phyloP scores from a whole-genome alignment of 352 stramenopile genomes.

The Phytophthora macrochlamydospora region DNA sequence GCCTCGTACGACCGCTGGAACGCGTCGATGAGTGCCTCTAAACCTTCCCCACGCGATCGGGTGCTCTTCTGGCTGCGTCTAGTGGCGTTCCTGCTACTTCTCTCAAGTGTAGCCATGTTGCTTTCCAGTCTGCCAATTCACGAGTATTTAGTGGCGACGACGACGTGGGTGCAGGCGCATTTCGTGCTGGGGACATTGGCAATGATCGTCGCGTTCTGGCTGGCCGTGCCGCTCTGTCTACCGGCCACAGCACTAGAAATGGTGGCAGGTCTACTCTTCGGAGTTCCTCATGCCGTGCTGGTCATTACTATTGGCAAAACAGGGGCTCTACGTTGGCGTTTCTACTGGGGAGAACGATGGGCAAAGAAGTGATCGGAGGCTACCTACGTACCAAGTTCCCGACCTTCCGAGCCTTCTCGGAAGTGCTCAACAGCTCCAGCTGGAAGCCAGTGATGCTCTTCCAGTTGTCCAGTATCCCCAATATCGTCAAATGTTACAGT shows the following conservation, averaged over 20 bases:
- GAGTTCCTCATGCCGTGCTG: constrained; percentile 49
- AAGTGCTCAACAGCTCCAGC: constrained; percentile 62
- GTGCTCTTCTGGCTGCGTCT: constrained; percentile 35
- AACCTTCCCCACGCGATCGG: background rate
- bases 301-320: constrained; percentile 76
- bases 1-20: constrained; percentile 13
- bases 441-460: constrained; percentile 84
- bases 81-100: constrained; percentile 12
- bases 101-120: constrained; percentile 19
- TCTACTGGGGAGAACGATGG: constrained; percentile 54
- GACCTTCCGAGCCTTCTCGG: constrained; percentile 70
- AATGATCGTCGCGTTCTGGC: constrained; percentile 60
- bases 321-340: constrained; percentile 73
- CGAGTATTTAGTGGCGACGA: constrained; percentile 41
- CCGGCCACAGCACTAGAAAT: constrained; percentile 72
- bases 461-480: constrained; percentile 79
- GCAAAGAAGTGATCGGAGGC: constrained; percentile 60
- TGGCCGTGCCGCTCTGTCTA: constrained; percentile 72
- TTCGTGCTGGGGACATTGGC: constrained; percentile 53
- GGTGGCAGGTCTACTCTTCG: constrained; percentile 70
- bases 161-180: constrained; percentile 58
- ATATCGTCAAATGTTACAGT: constrained; percentile 83
- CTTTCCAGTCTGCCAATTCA: constrained; percentile 57
- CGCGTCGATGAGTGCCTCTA: constrained; percentile 10
- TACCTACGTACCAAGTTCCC: constrained; percentile 70